Evolutionary conservation across 2,329 filamentous ascomycete species (phyloP), one percentile per base, ranked within the genome.

Genomic region (Diplodia seriata): DNA sequence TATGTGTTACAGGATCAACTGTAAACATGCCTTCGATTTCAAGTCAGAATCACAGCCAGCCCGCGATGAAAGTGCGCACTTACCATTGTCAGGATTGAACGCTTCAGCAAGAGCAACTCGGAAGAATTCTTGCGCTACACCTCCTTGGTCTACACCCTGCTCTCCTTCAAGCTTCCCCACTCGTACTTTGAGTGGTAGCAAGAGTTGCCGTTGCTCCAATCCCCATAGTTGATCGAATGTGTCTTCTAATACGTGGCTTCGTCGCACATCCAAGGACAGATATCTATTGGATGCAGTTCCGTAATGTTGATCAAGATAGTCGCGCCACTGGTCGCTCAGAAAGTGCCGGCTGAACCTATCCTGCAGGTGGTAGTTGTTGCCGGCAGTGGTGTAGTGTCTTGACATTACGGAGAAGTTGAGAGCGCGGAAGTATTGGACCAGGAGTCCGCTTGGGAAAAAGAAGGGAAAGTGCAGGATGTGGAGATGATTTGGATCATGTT

Each of bases 101-200:
- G 91, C 91, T 74, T 97, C 90, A 0, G 88, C 87, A 72, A 97
- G 89, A 20, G 92, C 89, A 33, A 97, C 81, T 18, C 93, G 89
- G 81, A 99, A 98, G 76, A 97, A 98, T 71, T 99, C 95, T 76
- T 97, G 94, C 73, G 97, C 94, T 1, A 99, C 94, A 70, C 95
- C 95, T 53, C 95, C 95, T 59, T 94, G 93, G 77, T 99, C 95
- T 40, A 96, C 88, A 0, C 95, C 95, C 76, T 96, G 90, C 77
- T 98, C 95, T 36, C 93, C 92, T 65, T 92, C 89, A 75, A 93
- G 69, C 15, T 77, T 90, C 3, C 93, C 93, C 68, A 98, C 87
- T 62, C 92, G 90, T 9, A 99, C 90, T 74, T 97, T 97, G 40
- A 99, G 81, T 0, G 95, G 95, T 31, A 93, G 88, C 74, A 94